Conservation (phyloP, 1,284 basidiomycete species). For the Irpex rosettiformis region DNA sequence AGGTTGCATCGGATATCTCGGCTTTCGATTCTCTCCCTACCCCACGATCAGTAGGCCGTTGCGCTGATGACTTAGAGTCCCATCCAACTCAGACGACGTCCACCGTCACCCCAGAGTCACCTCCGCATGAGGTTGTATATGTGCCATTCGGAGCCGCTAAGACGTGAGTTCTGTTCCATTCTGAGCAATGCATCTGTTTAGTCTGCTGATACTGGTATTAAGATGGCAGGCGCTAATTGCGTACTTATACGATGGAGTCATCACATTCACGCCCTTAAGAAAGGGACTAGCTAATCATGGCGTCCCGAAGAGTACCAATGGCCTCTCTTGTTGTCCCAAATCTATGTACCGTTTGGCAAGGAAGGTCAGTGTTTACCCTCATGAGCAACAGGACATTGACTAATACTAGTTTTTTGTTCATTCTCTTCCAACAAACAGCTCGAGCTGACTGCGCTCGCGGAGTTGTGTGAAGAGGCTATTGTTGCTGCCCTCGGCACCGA, state of each 20-base stretch:
- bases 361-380: constrained; percentile 5
- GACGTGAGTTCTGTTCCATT: no score
- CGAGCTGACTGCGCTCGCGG: constrained; percentile 6
- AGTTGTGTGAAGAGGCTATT: constrained; percentile 5
- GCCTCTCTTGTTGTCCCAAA: constrained; percentile 13
- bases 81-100: no score
- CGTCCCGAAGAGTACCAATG: no score
- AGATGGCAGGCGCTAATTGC: no score
- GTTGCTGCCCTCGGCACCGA: constrained; percentile 4
- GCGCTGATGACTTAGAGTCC: no score
- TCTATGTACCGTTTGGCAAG: constrained; percentile 17
- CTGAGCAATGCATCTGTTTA: no score
- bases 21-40: no score
- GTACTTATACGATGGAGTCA: no score
- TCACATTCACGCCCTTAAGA: neutral
- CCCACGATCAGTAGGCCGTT: no score
- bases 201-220: no score
- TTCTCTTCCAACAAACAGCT: constrained; percentile 7
- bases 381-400: neutral
- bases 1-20: no score
- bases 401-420: neutral
- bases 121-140: constrained; percentile 5
- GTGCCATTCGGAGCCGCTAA: constrained; percentile 3
- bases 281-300: no score
- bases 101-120: neutral